Evolutionary conservation across 306 rosid genomes (phyloP).

Genomic region (Luffa acutangula): DNA sequence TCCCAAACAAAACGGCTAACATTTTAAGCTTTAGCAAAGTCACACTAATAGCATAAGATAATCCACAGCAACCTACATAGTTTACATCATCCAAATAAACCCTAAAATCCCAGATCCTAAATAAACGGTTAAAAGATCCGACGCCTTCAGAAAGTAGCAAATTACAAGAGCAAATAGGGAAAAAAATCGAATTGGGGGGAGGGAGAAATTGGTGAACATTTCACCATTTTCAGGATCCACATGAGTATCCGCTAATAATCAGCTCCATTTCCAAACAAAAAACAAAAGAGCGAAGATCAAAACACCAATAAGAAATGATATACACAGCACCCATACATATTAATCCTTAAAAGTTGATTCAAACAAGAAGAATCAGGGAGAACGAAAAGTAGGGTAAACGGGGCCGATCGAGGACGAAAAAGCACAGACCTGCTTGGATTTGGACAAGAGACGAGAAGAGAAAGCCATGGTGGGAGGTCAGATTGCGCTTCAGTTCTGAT

Average conservation of each 20-base stretch:
- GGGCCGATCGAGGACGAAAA: neutral
- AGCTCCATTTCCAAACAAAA: neutral
- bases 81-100: neutral
- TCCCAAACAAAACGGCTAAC: neutral
- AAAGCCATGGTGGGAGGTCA: slow-evolving; percentile 59
- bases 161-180: neutral
- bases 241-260: neutral
- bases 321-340: neutral
- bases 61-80: neutral
- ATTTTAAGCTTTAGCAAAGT: neutral
- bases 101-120: slow-evolving; percentile 1
- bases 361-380: neutral
- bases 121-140: neutral
- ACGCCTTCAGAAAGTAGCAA: neutral
- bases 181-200: neutral
- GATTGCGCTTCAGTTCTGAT: slow-evolving; percentile 9
- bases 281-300: neutral
- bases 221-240: neutral
- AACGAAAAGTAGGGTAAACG: neutral
- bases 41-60: neutral
- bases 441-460: slow-evolving; percentile 56
- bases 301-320: neutral
- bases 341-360: neutral
- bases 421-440: slow-evolving; percentile 48
- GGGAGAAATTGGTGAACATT: neutral